A percentile compares a stretch with the other conserved stretches of the same genome.
Evolutionary conservation across 257 asterid species (phyloP).

Genomic region (Plectranthus barbatus): DNA sequence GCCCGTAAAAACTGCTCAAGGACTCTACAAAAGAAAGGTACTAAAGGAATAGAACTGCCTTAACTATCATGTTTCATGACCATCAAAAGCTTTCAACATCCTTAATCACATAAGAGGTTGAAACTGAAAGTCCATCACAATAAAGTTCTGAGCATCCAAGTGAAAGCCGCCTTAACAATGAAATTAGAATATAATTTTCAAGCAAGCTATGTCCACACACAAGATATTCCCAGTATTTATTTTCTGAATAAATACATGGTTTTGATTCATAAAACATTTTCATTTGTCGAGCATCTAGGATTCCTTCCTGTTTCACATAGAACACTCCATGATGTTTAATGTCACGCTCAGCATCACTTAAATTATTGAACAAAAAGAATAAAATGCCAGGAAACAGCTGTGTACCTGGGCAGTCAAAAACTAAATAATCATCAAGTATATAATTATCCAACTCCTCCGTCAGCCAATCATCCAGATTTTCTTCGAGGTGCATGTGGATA

Average conservation of each 20-base stretch:
- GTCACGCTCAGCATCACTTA: background rate
- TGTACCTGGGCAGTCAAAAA: conserved; percentile 94
- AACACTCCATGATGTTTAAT: background rate
- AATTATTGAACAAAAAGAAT: background rate
- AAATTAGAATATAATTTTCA: too few species aligned
- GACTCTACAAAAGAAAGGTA: too few species aligned
- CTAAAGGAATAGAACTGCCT: too few species aligned
- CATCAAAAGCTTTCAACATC: background rate
- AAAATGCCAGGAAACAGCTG: background rate
- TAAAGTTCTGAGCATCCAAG: too few species aligned
- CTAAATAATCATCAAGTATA: conserved; percentile 84
- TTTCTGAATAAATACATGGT: background rate
- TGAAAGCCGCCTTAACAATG: too few species aligned
- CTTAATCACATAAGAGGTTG: background rate
- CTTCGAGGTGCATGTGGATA: conserved; percentile 73
- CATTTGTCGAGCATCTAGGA: background rate
- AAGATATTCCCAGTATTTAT: background rate
- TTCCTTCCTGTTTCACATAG: background rate
- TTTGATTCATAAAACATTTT: background rate
- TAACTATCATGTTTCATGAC: too few species aligned
- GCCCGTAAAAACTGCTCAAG: too few species aligned
- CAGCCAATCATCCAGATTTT: conserved; percentile 89
- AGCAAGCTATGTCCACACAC: background rate
- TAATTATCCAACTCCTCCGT: conserved; percentile 87
- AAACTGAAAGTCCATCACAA: background rate